phyloP scores from a whole-genome alignment of 2,329 filamentous ascomycete species.

The Trichoderma sp. region DNA sequence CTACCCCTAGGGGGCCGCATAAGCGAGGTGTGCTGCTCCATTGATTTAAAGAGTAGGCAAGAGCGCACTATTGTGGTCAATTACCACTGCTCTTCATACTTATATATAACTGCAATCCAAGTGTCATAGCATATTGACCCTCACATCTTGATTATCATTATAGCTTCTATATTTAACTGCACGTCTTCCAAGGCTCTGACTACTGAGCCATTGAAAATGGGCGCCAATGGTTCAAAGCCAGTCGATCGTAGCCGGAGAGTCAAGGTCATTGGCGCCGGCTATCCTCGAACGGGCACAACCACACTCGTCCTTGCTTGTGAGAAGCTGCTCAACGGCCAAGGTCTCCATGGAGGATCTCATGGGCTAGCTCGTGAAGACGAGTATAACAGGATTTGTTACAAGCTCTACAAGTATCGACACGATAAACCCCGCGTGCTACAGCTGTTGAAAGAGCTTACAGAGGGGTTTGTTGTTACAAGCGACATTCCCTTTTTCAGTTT shows the following conservation, averaged over 20 bases:
- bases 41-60: background rate
- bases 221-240: background rate
- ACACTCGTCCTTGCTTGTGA: slow-evolving; percentile 47
- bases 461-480: slow-evolving; percentile 45
- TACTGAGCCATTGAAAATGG: background rate
- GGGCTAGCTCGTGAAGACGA: slow-evolving; percentile 34
- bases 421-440: slow-evolving; percentile 25
- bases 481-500: slow-evolving; percentile 43
- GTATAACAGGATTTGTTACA: slow-evolving; percentile 23
- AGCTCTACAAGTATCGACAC: background rate
- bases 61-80: background rate
- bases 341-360: slow-evolving; percentile 47
- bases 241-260: background rate
- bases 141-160: background rate
- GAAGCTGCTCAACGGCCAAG: slow-evolving; percentile 46
- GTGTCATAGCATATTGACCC: background rate
- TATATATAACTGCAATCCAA: background rate
- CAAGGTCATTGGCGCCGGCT: slow-evolving; percentile 43
- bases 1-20: background rate
- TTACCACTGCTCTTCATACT: background rate
- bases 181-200: background rate
- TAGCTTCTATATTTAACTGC: background rate
- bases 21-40: background rate
- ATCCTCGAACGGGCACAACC: slow-evolving; percentile 35
- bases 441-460: slow-evolving; percentile 34